A percentile compares a stretch with the other conserved stretches of the same genome.
Conservation (phyloP, 106 monocot species). For the Phalaenopsis equestris region DNA sequence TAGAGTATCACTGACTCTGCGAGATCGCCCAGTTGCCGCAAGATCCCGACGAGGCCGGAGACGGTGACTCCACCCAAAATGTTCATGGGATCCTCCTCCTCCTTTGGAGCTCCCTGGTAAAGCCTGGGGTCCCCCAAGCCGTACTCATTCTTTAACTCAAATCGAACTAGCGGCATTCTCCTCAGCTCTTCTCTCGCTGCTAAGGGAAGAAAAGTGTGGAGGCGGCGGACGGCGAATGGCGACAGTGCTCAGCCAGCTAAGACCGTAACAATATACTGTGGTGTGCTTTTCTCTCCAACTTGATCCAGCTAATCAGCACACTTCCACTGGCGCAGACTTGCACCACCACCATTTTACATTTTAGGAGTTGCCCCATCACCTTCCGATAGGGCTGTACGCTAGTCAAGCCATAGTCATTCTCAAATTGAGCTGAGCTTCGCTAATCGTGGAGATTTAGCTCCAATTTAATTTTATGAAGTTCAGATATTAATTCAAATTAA, state of each 20-base stretch:
- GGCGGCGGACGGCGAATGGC: neutral
- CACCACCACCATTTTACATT: too few relatives aligned
- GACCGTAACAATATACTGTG: neutral
- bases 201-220: neutral
- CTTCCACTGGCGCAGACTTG: too few relatives aligned
- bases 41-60: slow-evolving; percentile 41
- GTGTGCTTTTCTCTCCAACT: neutral
- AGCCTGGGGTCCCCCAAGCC: slow-evolving; percentile 35
- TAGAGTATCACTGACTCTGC: slow-evolving; percentile 27
- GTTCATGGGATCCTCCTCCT: slow-evolving; percentile 26
- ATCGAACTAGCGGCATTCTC: slow-evolving; percentile 25
- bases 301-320: too few relatives aligned
- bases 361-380: too few relatives aligned
- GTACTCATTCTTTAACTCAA: slow-evolving; percentile 48
- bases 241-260: neutral
- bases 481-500: too few relatives aligned
- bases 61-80: slow-evolving; percentile 36
- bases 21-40: slow-evolving; percentile 52
- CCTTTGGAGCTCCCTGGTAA: slow-evolving; percentile 19
- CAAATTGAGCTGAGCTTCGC: too few relatives aligned
- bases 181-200: neutral
- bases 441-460: too few relatives aligned
- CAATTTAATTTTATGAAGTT: too few relatives aligned
- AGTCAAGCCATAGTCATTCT: too few relatives aligned
- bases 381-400: too few relatives aligned